Base-by-base conservation (phyloP, 768 basidiomycete species). In the Phlegmacium glaucopus region DNA sequence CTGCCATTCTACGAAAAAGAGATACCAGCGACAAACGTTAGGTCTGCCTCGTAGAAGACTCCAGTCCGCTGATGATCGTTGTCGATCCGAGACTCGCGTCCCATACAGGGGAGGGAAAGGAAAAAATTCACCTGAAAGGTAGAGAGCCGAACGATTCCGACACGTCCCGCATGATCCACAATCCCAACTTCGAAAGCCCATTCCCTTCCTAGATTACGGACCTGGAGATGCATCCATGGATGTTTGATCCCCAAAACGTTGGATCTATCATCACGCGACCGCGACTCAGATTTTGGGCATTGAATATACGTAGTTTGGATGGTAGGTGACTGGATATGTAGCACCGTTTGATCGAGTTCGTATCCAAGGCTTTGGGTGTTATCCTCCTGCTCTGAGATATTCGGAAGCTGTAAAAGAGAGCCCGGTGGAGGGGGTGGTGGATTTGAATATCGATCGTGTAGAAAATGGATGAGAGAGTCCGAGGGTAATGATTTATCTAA, bases 291-390 rank as follows among this genome's bases (percentile, higher is more conserved):
- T 30, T 51, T 70, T 12, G 88, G 88, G 54, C 75, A 82, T 7
- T 78, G 80, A 29, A 91, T 77, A 57, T 75, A 90, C 0, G 88
- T 86, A 43, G 71, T 82, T 43, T 68, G 75, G 28, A 89, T 56
- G 10, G 83, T 84, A 18, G 89, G 88, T 4, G 87, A 89, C 57
- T 91, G 89, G 40, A 91, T 74, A 52, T 91, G 88, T 11, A 91
- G 73, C 1, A 89, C 86, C 1, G 80, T 83, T 61, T 89, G 85
- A 48, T 72, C 68, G 4, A 89, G 68, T 27, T 61, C 43, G 41
- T 71, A 59, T 57, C 72, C 58, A 54, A 58, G 36, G 62, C 58
- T 36, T 54, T 56, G 39, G 49, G 51, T 37, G 55, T 66, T 52
- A 48, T 66, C 63, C 11, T 54, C 50, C 45, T 57, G 62, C 29